These are phyloP conservation scores for Penstemon newberryi DNA, from an alignment of 257 asterid genomes.

Conservation along the genomic window DNA sequence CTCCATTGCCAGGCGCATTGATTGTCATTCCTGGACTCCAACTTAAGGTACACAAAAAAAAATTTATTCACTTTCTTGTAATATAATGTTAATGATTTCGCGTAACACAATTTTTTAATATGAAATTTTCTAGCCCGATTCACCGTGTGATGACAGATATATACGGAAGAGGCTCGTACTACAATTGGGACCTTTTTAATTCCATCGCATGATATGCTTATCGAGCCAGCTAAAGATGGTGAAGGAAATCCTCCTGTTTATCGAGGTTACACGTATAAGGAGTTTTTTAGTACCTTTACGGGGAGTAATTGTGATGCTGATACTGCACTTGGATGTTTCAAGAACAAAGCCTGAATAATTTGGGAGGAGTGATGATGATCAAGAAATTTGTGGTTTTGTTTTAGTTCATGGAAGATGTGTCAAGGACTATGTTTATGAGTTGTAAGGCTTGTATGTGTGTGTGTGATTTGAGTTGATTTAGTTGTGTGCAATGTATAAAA, in stretches of 20 bases:
- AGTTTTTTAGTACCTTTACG: conserved; percentile 38
- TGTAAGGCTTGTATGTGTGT: too few relatives aligned
- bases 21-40: conserved; percentile 50
- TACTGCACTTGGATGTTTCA: conserved; percentile 35
- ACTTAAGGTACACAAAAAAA: conserved; percentile 33
- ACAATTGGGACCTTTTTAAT: conserved; percentile 49
- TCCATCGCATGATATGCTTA: conserved; percentile 45
- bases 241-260: conserved; percentile 30
- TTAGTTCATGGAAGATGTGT: too few relatives aligned
- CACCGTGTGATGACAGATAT: conserved; percentile 66
- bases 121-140: conserved; percentile 37
- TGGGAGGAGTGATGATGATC: too few relatives aligned
- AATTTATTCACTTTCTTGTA: not conserved
- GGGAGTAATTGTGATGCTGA: conserved; percentile 31
- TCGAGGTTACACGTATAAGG: conserved; percentile 44
- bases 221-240: conserved; percentile 43
- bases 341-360: conserved; percentile 19
- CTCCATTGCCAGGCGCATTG: conserved; percentile 49
- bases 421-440: too few relatives aligned
- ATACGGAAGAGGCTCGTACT: conserved; percentile 40
- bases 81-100: not conserved
- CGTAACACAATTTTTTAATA: not conserved
- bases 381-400: too few relatives aligned
- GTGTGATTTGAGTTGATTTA: too few relatives aligned
- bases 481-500: too few relatives aligned